A percentile compares a stretch with the other conserved stretches of the same genome.
phyloP scores from a whole-genome alignment of 768 basidiomycete species.

The Leucocoprinus leucothites region DNA sequence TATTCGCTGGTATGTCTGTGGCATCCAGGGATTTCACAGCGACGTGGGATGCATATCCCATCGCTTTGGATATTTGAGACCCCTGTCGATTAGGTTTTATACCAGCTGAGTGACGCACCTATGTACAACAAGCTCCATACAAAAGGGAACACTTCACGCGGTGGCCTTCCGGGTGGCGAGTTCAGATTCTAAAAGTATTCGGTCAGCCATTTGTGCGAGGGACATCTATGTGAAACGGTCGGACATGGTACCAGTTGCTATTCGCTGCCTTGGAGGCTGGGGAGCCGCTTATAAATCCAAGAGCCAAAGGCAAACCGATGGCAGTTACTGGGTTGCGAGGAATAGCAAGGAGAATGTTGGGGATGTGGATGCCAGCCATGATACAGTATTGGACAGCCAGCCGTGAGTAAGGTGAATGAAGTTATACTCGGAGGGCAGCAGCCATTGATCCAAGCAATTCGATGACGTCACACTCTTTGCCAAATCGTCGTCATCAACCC shows the following conservation, averaged over 20 bases:
- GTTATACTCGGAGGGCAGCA: too few relatives aligned
- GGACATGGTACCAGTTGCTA: slow-evolving; percentile 59
- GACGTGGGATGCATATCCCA: slow-evolving; percentile 69
- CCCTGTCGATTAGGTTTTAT: neutral
- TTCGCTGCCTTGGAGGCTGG: slow-evolving; percentile 43
- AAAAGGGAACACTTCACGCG: slow-evolving; percentile 52
- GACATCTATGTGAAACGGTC: slow-evolving; percentile 13
- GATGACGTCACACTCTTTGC: too few relatives aligned
- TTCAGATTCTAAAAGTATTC: slow-evolving; percentile 35
- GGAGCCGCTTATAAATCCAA: slow-evolving; percentile 51
- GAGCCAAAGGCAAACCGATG: slow-evolving; percentile 54
- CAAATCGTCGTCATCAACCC: too few relatives aligned
- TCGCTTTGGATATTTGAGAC: slow-evolving; percentile 28
- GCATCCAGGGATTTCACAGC: slow-evolving; percentile 52
- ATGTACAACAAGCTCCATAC: slow-evolving; percentile 54
- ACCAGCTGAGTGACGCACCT: slow-evolving; percentile 18
- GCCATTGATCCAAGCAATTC: too few relatives aligned
- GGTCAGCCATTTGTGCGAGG: neutral
- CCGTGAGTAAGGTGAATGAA: too few relatives aligned
- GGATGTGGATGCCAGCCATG: slow-evolving; percentile 37
- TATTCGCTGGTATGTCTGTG: slow-evolving; percentile 33
- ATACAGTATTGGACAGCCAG: neutral
- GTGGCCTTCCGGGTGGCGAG: slow-evolving; percentile 50
- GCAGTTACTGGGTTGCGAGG: slow-evolving; percentile 56
- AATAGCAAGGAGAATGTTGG: slow-evolving; percentile 48